Base-by-base conservation (phyloP, 2,329 filamentous ascomycete genomes). In the Verticillium nubilum region DNA sequence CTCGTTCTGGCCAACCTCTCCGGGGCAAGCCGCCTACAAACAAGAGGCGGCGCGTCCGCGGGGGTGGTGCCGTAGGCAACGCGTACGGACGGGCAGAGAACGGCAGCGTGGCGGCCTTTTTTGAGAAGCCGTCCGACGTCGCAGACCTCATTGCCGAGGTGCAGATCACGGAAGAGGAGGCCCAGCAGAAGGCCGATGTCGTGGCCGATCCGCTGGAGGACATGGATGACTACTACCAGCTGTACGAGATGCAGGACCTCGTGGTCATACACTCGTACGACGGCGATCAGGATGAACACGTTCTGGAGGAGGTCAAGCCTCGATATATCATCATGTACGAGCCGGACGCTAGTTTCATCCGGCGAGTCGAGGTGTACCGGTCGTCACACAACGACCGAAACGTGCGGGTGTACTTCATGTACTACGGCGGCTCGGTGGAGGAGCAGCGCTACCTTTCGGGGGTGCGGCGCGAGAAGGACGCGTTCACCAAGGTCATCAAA, bases 261-360 rank as follows among this genome's bases (percentile, higher is more conserved):
- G 82, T 98, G 13, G 86, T 97, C 47, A 82, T 98, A 19, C 95
- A 98, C 72, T 90, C 95, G 1, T 99, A 97, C 71, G 92, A 97
- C 61, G 93, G 93, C 12, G 95, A 98, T 70, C 89, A 94, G 78
- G 95, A 99, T 72, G 95, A 98, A 70, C 91, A 96, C 71, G 83
- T 98, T n/a, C 83, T 99, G 1, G 94, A 99, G 72, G 95, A 99
- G 74, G 82, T 95, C 60, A 92, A 91, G 69, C 95, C 95, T 33
- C 87, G 91, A 61, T 97, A 97, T 73, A 92, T 99, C 61, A 90
- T 99, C 76, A 98, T 99, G 95, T 99, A 97, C 73, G 95, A 98
- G 71, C 94, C 95, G 1, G 92, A 98, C 65, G 87, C 94, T 3
- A 88, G 94, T 3, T 99, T 99, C 72, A 97, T 98, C 68, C 87